Base-by-base conservation (phyloP, 768 basidiomycete species). In the Rhizopogon rudus region DNA sequence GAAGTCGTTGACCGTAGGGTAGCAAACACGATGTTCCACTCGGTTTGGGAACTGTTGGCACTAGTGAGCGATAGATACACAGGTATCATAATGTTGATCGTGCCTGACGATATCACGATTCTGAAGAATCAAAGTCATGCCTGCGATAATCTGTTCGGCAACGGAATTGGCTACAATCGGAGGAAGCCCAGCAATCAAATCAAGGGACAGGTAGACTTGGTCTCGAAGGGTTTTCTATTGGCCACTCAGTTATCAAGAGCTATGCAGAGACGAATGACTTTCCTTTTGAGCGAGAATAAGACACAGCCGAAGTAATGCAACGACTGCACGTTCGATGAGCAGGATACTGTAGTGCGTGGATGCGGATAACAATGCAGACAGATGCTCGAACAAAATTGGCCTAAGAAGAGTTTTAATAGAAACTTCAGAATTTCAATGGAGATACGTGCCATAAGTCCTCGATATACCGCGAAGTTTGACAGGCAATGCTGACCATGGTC, bases 331-430 rank as follows among this genome's bases (percentile, higher is more conserved):
- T 65, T 99, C 97, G 40, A 97, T 91, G 41, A 99, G 80, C 48
- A 99, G 77, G 31, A 93, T 81, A 63, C 93, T 94, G 67, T 96
- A 98, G 51, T 87, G 86, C 13, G 78, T 77, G 0, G 96, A 81
- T 2, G 87, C 76, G 2, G 84, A 81, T 25, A 99, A 76, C 16
- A 99, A 72, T 0, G 87, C 79, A 0, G 93, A 89, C 25, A 98
- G 73, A 66, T 98, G 95, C 63, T 97, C 94, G 66, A 97, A 98
- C 3, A 96, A 83, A 62, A 93, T 82, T 0, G 96, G 94, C 96
- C 95, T 97, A 52, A 53, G 22, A 43, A 33, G 43, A 13, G n/a
- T 25, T n/a, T 48, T 58, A 46, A 52, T 25, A 25, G 54, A 54
- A 39, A 44, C 29, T 9, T 42, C 12, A 22, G 29, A 33, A 46